These are phyloP conservation scores for Phoma herbarum DNA, from an alignment of 2,329 filamentous ascomycete species.

Conservation along the genomic window DNA sequence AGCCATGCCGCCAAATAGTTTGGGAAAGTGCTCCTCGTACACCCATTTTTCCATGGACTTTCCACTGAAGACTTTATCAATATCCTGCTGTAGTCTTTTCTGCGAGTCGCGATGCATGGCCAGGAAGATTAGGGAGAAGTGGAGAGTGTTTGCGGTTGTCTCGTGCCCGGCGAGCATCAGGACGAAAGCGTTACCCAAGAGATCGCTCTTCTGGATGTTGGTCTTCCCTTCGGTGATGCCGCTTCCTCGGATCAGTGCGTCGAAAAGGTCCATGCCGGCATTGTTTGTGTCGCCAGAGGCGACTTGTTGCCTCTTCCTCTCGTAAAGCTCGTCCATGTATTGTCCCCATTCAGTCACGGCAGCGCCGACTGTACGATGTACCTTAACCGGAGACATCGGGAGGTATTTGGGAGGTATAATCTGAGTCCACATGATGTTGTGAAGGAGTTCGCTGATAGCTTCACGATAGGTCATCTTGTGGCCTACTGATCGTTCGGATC, in stretches of 20 bases:
- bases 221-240: slow-evolving; percentile 47
- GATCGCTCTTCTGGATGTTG: slow-evolving; percentile 59
- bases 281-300: slow-evolving; percentile 42
- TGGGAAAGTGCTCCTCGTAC: slow-evolving; percentile 72
- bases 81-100: slow-evolving; percentile 70
- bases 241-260: slow-evolving; percentile 48
- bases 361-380: slow-evolving; percentile 61
- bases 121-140: slow-evolving; percentile 74
- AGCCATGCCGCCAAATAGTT: slow-evolving; percentile 73
- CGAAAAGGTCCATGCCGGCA: slow-evolving; percentile 65
- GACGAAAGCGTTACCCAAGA: slow-evolving; percentile 74
- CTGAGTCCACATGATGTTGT: slow-evolving; percentile 70
- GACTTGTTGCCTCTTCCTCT: slow-evolving; percentile 65
- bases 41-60: slow-evolving; percentile 70
- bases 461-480: slow-evolving; percentile 70
- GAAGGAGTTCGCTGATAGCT: slow-evolving; percentile 68
- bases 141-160: slow-evolving; percentile 77
- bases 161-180: slow-evolving; percentile 79
- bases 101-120: slow-evolving; percentile 72
- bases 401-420: slow-evolving; percentile 67
- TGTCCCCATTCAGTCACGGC: slow-evolving; percentile 70
- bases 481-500: slow-evolving; percentile 43
- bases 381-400: slow-evolving; percentile 56
- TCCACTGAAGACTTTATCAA: slow-evolving; percentile 71
- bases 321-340: slow-evolving; percentile 75